Evolutionary conservation across 106 monocot genomes (phyloP), one percentile per base, ranked within the genome.

Genomic region (Dioscorea zingiberensis): DNA sequence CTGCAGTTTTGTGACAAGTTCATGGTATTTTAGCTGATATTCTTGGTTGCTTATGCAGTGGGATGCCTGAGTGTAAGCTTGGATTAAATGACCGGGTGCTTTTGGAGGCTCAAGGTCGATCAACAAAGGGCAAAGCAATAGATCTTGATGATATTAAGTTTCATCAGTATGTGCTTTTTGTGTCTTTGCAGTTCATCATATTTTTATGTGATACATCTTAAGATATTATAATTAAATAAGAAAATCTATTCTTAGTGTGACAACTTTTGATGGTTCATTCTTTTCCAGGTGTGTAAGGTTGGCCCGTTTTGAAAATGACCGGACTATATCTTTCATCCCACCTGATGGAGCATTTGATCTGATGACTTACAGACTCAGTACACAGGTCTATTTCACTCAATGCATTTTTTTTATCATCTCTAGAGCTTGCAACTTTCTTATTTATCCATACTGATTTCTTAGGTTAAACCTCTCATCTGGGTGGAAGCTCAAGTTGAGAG

Each of bases 311-410:
- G 95, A 95, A 67, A 95, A 95, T 79, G 95, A 95, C 73, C 85
- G 95, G 66, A 95, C 95, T 4, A 95, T 95, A 76, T 95, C 95
- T n/a, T 95, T 95, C 76, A 88, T 95, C 74, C 95, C 95, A 59
- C 95, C 95, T 17, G 95, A 95, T 81, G 95, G 95, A 21, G 67
- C 95, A 45, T 95, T 91, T 73, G 95, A 95, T 78, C 74, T 95
- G 70, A 91, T 95, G 95, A 95, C 95, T 61, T 95, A 95, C 70
- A 80, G 95, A 76, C 83, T 95, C 16, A 95, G 91, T 64, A 91
- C 91, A 30, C 95, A 95, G 95, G 91, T 95, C 65, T 58, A 9
- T 62, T 19, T 55, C 27, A 18, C 38, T 22, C 25, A 10, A 25
- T 17, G 45, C 0, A 29, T 26, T 9, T 8, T 47, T 21, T 18